Base-by-base conservation (phyloP, 495 filamentous ascomycete species). In the Platismatia glauca region DNA sequence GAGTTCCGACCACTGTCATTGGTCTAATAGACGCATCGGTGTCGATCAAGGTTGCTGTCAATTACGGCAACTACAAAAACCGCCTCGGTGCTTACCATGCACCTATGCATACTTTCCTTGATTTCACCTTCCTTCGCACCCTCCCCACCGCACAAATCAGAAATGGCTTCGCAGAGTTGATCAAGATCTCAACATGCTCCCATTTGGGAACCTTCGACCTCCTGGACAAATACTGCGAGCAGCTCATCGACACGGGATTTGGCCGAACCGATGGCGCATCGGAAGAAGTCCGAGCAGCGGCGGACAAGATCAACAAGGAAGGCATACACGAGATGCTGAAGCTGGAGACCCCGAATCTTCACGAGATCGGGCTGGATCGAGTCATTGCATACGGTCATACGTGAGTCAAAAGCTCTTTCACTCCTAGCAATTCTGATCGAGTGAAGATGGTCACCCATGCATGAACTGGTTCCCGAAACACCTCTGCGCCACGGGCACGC, bases 371-470 rank as follows among this genome's bases (percentile, higher is more conserved):
- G 0, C 74, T 86, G 11, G 82, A 86, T 66, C 71, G 84, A 52
- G 82, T 86, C 18, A 86, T 86, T 65, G 84, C 84, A n/a, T 86
- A 84, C 65, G 84, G 84, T 9, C 84, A 86, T 67, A 86, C 84
- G 79, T 81, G 65, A 70, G 75, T 70, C 8, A 2, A 15, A 20
- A 24, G 4, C 18, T 4, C 31, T 1, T 9, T 12, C 15, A 24
- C 2, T 7, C 0, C 27, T 7, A 20, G 38, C 22, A 3, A n/a
- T 2, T 39, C 48, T 11, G 50, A 20, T 12, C 39, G 15, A 5
- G 0, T 9, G 35, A 56, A 81, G 78, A 1, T 87, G 84, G 84
- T 85, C 81, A 7, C 84, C 84, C 1, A 74, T 85, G 22, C 82
- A 85, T 59, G 84, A 86, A 63, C 76, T 87, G 20, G 75, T 82